Conservation (phyloP, 2,329 filamentous ascomycete species). For the Diplodia seriata region DNA sequence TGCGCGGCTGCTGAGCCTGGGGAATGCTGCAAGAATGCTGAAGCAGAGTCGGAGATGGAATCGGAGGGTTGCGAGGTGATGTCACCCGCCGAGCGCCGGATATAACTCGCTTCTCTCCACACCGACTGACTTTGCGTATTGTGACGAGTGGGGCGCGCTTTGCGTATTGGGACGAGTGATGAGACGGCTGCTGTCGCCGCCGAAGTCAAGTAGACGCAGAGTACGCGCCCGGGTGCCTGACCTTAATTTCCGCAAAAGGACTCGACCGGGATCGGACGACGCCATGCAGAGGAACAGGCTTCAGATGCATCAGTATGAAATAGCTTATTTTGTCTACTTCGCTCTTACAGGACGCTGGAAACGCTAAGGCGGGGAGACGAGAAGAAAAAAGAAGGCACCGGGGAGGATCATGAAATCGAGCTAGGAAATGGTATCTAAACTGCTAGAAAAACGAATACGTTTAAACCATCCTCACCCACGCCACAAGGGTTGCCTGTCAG, state of each 20-base stretch:
- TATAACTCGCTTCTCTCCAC: neutral
- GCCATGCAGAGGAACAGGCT: neutral
- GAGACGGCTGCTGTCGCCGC: neutral
- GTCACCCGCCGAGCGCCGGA: conserved; percentile 19
- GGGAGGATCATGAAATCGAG: too few relatives aligned
- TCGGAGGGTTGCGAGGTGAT: conserved; percentile 19
- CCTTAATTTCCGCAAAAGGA: neutral
- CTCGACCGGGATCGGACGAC: neutral
- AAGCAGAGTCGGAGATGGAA: conserved; percentile 13
- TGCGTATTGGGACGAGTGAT: neutral
- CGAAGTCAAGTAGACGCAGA: neutral
- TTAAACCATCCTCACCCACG: neutral
- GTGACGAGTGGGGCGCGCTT: neutral
- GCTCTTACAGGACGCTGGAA: too few relatives aligned
- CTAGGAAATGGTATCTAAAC: conserved; percentile 18
- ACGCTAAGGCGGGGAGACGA: neutral
- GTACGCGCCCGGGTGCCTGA: neutral
- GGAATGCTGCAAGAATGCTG: neutral
- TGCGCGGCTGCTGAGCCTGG: conserved; percentile 40
- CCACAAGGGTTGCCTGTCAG: neutral
- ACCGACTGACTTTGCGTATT: neutral
- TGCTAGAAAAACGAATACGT: too few relatives aligned
- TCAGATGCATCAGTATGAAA: too few relatives aligned
- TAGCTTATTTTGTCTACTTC: too few relatives aligned
- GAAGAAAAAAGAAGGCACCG: neutral